phyloP scores from a whole-genome alignment of 495 filamentous ascomycete species.

The Trichoderma asperelloides region DNA sequence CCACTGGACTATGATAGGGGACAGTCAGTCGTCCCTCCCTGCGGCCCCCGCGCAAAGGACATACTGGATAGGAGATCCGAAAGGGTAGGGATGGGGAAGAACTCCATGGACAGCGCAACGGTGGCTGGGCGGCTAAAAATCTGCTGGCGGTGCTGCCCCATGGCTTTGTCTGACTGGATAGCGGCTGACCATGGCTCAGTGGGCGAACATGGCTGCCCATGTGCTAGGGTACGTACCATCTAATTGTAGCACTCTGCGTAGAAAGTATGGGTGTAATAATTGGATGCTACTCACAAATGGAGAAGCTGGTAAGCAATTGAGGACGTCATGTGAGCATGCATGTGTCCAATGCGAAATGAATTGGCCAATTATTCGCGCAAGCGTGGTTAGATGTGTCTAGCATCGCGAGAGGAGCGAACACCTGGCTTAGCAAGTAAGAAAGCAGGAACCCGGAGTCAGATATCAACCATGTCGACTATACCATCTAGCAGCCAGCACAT shows the following conservation, averaged over 20 bases:
- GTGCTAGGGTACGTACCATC: not conserved
- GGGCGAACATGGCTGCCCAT: not conserved
- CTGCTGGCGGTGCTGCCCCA: conserved; percentile 11
- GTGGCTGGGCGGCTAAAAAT: not conserved
- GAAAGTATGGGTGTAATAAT: not conserved
- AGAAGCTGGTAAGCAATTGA: not conserved
- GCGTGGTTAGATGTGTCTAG: not conserved
- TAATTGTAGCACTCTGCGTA: not conserved
- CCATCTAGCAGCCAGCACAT: not conserved
- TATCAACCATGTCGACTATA: not conserved
- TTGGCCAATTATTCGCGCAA: not conserved
- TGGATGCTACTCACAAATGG: not conserved
- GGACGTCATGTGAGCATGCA: not conserved
- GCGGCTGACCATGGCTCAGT: not conserved
- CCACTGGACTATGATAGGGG: not conserved
- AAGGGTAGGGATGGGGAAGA: not conserved
- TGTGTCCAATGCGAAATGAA: not conserved
- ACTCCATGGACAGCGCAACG: not conserved
- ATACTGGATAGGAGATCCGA: not conserved
- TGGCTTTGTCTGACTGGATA: not conserved
- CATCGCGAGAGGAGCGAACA: not conserved
- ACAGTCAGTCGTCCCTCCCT: not conserved
- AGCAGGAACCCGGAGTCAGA: not conserved
- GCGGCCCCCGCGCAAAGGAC: not conserved
- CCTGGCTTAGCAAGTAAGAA: not conserved